phyloP scores from a whole-genome alignment of 352 stramenopile species.

The Globisporangium cylindrosporum region DNA sequence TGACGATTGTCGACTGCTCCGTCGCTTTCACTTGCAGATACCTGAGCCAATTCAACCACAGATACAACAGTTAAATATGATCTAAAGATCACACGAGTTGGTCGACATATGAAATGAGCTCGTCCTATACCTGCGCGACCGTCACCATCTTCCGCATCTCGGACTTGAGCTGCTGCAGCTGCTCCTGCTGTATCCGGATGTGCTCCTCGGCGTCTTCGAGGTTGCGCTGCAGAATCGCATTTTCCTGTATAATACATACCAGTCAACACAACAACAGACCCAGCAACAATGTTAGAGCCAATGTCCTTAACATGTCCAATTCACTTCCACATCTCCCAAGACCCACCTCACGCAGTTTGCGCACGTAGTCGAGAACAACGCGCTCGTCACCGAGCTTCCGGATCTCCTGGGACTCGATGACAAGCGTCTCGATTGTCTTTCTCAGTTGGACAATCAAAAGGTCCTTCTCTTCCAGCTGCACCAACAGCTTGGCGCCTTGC shows the following conservation, averaged over 20 bases:
- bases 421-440: constrained; percentile 73
- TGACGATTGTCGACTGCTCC: not conserved
- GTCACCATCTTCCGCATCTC: constrained; percentile 54
- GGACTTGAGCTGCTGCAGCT: constrained; percentile 73
- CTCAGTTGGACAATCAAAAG: constrained; percentile 77
- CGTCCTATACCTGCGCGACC: constrained; percentile 28
- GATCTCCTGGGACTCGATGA: constrained; percentile 72
- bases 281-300: not conserved
- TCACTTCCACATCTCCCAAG: not conserved
- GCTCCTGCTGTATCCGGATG: constrained; percentile 71
- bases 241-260: constrained; percentile 35
- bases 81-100: not conserved
- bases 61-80: not conserved
- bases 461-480: constrained; percentile 85
- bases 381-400: constrained; percentile 76
- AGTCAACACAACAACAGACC: not conserved
- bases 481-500: constrained; percentile 31
- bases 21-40: not conserved
- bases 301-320: not conserved
- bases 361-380: constrained; percentile 81
- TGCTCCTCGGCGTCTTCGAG: constrained; percentile 76
- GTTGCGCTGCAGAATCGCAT: constrained; percentile 54
- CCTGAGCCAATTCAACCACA: not conserved
- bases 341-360: constrained; percentile 66
- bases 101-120: not conserved